Evolutionary conservation across 306 rosid species (phyloP).

Genomic region (Adenanthera pavonina): DNA sequence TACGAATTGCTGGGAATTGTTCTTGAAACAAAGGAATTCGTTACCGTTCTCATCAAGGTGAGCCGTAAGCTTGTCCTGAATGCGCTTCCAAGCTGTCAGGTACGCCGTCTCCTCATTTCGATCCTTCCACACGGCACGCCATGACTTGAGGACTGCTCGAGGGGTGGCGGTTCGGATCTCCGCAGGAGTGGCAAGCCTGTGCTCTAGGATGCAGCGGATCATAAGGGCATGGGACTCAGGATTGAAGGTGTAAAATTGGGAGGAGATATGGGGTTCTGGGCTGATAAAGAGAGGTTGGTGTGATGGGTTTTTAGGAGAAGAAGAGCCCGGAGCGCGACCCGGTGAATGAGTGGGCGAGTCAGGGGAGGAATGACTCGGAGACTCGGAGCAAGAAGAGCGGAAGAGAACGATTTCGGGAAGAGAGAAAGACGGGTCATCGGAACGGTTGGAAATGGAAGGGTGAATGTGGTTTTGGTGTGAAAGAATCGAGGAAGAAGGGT

Average conservation of each 20-base stretch:
- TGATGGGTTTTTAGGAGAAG: conserved; percentile 4
- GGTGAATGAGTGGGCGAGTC: conserved; percentile 43
- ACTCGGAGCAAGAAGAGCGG: conserved; percentile 63
- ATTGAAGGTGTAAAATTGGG: conserved; percentile 97
- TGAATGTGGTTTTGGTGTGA: conserved; percentile 44
- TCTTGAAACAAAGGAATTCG: conserved; percentile 88
- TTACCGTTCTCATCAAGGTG: conserved; percentile 66
- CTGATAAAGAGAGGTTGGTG: conserved; percentile 60
- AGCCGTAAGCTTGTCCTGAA: conserved; percentile 87
- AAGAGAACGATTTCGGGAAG: conserved; percentile 80
- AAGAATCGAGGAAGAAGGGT: conserved; percentile 50
- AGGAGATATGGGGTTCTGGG: conserved; percentile 86
- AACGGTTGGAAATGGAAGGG: conserved; percentile 53
- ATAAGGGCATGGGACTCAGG: conserved; percentile 83
- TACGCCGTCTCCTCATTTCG: conserved; percentile 97
- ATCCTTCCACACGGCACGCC: conserved; percentile 99
- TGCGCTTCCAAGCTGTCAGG: conserved; percentile 95
- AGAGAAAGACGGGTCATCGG: conserved; percentile 56
- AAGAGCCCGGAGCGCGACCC: conserved; percentile 21
- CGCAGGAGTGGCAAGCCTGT: conserved; percentile 72
- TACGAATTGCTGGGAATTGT: conserved; percentile 88
- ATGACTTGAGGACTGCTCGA: conserved; percentile 74
- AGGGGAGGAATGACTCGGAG: conserved; percentile 45
- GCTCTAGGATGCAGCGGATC: conserved; percentile 84
- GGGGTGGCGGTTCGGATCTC: conserved; percentile 96